Percentiles rank a stretch among this genome's conserved stretches.
These are phyloP conservation scores for Pythium scleroteichum DNA, from an alignment of 352 stramenopile genomes.

Conservation along the genomic window DNA sequence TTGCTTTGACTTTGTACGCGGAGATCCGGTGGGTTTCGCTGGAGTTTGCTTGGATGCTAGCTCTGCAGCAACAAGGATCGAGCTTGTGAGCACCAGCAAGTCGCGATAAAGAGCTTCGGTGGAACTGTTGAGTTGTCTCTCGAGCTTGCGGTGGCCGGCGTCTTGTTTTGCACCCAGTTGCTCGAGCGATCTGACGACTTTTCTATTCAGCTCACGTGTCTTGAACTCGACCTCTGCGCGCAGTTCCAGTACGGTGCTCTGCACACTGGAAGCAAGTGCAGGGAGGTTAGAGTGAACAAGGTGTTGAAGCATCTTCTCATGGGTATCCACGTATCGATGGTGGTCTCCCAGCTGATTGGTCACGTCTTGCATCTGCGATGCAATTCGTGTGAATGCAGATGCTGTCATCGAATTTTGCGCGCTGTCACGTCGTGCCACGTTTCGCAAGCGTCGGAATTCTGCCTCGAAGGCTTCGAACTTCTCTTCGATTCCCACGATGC, in stretches of 20 bases:
- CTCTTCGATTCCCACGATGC: slow-evolving; percentile 54
- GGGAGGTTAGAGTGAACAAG: slow-evolving; percentile 47
- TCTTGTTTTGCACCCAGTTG: slow-evolving; percentile 31
- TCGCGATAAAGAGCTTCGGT: slow-evolving; percentile 51
- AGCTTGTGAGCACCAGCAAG: slow-evolving; percentile 47
- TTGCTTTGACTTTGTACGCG: slow-evolving; percentile 16
- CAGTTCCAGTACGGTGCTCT: slow-evolving; percentile 44
- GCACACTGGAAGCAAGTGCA: slow-evolving; percentile 35
- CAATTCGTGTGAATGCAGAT: slow-evolving; percentile 16
- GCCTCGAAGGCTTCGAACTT: slow-evolving; percentile 55
- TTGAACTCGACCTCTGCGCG: slow-evolving; percentile 48
- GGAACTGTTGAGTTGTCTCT: slow-evolving; percentile 32
- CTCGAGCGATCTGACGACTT: slow-evolving; percentile 37
- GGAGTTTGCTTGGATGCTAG: slow-evolving; percentile 33
- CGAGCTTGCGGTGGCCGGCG: slow-evolving; percentile 20
- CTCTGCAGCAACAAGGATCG: slow-evolving; percentile 47
- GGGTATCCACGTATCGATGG: slow-evolving; percentile 26
- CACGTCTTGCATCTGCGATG: slow-evolving; percentile 46
- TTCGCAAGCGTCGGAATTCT: slow-evolving; percentile 53
- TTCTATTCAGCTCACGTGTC: slow-evolving; percentile 38
- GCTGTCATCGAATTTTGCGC: slow-evolving; percentile 26
- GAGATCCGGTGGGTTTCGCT: background rate
- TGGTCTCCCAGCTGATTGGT: slow-evolving; percentile 33
- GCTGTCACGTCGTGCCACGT: slow-evolving; percentile 39
- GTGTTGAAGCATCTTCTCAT: slow-evolving; percentile 33